Evolutionary conservation across 306 rosid genomes (phyloP), one percentile per base, ranked within the genome.

Genomic region (Sesbania bispinosa): DNA sequence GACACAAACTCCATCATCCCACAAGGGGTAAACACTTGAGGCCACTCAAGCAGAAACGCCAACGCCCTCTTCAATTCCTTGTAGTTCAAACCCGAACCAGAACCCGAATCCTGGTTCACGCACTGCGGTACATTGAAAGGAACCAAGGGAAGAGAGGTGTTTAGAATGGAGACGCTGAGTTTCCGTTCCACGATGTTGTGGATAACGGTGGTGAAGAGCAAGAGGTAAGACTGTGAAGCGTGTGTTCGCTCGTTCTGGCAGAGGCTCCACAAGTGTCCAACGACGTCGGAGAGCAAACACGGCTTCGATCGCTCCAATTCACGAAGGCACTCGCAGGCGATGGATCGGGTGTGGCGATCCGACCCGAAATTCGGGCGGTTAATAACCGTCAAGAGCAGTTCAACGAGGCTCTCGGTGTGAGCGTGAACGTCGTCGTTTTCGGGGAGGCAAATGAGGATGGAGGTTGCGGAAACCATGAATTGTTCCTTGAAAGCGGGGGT

Each of bases 181-280:
- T 76, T 80, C 47, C 78, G 79, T 23, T 26, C 73, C 7, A 89
- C 88, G 27, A 94, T 90, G 76, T 70, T 86, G 29, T 74, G 85
- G 43, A 94, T 75, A 21, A 86, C 97, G 4, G 88, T 54, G 0
- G 90, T 80, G 77, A 94, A 89, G 10, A 94, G 74, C 30, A 94
- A 83, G 42, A 90, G 82, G 57, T 94, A 94, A 48, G 84, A 71
- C 65, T 94, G 98, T 0, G 90, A 89, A 32, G 89, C 90, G 80
- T 94, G 98, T 10, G 98, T 94, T 42, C 98, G 83, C 77, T 94
- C 98, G 77, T 70, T 89, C 83, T 87, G 98, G 85, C 96, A 94
- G 46, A 90, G 33, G 53, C 86, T 77, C 98, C 98, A 94, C 11
- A 94, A 74, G 64, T 94, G 97, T 0, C 96, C 98, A 13, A 84